phyloP scores from a whole-genome alignment of 495 filamentous ascomycete genomes.

The Clavariopsis aquatica region DNA sequence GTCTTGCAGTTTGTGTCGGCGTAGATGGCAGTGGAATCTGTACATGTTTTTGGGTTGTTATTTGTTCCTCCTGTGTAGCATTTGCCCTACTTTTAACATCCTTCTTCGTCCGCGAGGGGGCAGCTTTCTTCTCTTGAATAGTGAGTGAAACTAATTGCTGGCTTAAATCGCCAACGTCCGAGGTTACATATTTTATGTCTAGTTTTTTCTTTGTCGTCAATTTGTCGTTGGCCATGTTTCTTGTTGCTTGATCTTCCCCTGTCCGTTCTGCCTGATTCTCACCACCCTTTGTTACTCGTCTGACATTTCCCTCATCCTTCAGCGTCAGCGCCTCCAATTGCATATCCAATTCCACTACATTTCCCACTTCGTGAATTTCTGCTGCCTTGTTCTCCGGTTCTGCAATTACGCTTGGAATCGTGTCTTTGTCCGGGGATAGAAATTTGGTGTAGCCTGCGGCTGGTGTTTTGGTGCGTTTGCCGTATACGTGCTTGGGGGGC shows the following conservation, averaged over 20 bases:
- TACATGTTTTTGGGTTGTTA: not conserved
- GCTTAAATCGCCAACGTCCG: not conserved
- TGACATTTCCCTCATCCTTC: not conserved
- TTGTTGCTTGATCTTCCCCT: not conserved
- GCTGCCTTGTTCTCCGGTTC: not conserved
- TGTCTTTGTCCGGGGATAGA: constrained; percentile 29
- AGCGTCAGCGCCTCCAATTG: constrained; percentile 8
- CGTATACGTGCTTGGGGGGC: constrained; percentile 43
- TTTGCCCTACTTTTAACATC: not conserved
- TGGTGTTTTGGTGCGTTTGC: constrained; percentile 38
- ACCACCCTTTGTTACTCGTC: not conserved
- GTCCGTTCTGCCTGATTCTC: not conserved
- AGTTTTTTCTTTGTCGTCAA: too few species aligned
- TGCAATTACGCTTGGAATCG: not conserved
- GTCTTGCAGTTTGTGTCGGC: not conserved
- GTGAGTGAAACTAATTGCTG: not conserved
- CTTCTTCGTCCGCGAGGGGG: not conserved
- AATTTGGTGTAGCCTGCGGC: constrained; percentile 15
- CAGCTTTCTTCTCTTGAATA: not conserved
- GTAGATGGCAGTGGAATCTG: not conserved
- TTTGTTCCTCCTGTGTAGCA: not conserved
- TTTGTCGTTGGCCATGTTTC: not conserved
- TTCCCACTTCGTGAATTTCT: not conserved
- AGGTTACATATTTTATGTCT: too few species aligned
- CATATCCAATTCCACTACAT: not conserved